Conservation (phyloP, 2,329 filamentous ascomycete species). For the Xylaria sp. region DNA sequence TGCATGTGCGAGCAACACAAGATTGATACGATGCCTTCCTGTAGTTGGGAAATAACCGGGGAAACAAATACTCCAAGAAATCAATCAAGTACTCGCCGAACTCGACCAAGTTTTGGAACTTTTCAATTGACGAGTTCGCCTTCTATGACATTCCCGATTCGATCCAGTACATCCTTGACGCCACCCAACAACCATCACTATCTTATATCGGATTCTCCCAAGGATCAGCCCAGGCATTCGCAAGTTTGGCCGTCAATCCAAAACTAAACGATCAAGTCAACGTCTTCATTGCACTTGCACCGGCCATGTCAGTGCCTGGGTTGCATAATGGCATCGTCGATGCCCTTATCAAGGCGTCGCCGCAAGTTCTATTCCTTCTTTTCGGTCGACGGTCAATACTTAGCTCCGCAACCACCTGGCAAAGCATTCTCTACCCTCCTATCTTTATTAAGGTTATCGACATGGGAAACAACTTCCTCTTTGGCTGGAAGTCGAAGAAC, state of each 20-base stretch:
- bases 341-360: conserved; percentile 91
- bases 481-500: conserved; percentile 88
- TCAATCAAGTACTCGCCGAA: conserved; percentile 80
- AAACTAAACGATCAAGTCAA: conserved; percentile 92
- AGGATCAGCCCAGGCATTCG: conserved; percentile 96
- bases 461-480: conserved; percentile 81
- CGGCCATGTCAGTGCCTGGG: conserved; percentile 95
- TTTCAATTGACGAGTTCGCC: conserved; percentile 98
- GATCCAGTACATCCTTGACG: conserved; percentile 89
- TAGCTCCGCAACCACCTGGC: conserved; percentile 95
- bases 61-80: conserved; percentile 99
- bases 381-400: conserved; percentile 94
- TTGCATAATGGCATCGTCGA: conserved; percentile 91
- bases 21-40: conserved; percentile 45
- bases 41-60: conserved; percentile 93
- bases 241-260: conserved; percentile 90
- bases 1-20: background rate
- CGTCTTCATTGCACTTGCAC: conserved; percentile 94
- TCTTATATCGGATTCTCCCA: conserved; percentile 98
- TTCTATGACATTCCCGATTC: conserved; percentile 97
- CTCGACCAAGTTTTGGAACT: conserved; percentile 89
- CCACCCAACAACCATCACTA: conserved; percentile 82
- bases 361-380: conserved; percentile 89
- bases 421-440: conserved; percentile 92
- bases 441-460: conserved; percentile 93